phyloP scores from a whole-genome alignment of 2,329 filamentous ascomycete genomes.

The Trichoderma gracile region DNA sequence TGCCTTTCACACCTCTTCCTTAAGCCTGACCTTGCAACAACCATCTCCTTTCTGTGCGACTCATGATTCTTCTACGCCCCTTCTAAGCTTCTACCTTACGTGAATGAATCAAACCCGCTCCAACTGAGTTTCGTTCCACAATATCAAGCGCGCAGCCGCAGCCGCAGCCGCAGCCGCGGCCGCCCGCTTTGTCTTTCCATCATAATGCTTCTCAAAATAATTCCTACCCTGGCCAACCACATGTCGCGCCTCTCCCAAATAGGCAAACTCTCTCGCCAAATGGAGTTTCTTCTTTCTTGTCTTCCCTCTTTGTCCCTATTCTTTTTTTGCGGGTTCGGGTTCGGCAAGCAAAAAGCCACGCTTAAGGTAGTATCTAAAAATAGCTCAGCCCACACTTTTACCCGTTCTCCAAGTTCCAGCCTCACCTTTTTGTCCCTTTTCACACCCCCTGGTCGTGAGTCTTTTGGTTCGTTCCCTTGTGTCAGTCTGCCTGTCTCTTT shows the following conservation, averaged over 20 bases:
- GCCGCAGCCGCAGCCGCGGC: background rate
- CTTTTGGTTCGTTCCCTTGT: background rate
- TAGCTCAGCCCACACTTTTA: background rate
- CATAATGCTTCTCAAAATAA: background rate
- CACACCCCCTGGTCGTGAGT: background rate
- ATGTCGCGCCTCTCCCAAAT: slow-evolving; percentile 17
- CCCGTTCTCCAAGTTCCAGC: background rate
- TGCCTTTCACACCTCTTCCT: background rate
- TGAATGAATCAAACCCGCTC: background rate
- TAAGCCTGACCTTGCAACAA: too few relatives aligned
- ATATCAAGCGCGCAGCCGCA: slow-evolving; percentile 20
- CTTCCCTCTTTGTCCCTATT: too few relatives aligned
- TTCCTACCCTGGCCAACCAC: slow-evolving; percentile 11
- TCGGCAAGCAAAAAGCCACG: background rate
- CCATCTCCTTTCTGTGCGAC: too few relatives aligned
- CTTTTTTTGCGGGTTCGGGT: background rate
- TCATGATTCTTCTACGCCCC: background rate
- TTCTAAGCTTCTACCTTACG: background rate
- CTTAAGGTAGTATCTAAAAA: slow-evolving; percentile 2
- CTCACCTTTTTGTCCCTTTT: background rate
- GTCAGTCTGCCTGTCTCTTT: background rate
- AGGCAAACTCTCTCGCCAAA: slow-evolving; percentile 8
- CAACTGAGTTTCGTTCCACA: background rate
- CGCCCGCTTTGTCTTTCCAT: background rate
- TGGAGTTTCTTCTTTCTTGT: too few relatives aligned